phyloP scores from a whole-genome alignment of 148 eudicot species.

The Dysphania ambrosioides region DNA sequence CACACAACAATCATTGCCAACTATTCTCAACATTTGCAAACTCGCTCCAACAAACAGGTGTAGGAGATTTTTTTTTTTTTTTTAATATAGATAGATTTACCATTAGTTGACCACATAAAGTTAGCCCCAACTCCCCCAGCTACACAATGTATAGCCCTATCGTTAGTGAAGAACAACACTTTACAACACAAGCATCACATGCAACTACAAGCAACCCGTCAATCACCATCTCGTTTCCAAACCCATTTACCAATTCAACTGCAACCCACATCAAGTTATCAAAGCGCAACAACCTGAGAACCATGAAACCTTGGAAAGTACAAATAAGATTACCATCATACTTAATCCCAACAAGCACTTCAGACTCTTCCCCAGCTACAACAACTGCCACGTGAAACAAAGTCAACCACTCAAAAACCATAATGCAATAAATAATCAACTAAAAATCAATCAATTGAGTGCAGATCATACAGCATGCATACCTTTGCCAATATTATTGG shows the following conservation, averaged over 20 bases:
- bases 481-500: slow-evolving; percentile 70
- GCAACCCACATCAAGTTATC: not conserved
- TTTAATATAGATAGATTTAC: no score
- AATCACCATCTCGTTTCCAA: not conserved
- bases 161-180: not conserved
- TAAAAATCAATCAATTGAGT: not conserved
- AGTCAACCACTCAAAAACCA: slow-evolving; percentile 14
- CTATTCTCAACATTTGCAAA: no score
- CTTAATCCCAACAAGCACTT: slow-evolving; percentile 71
- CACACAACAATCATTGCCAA: not conserved
- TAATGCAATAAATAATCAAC: not conserved
- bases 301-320: no score
- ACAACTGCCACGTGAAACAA: slow-evolving; percentile 45
- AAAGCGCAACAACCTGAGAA: not conserved
- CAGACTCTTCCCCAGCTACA: slow-evolving; percentile 76
- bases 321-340: slow-evolving; percentile 55
- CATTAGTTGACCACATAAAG: no score
- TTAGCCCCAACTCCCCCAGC: no score
- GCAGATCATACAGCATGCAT: slow-evolving; percentile 15
- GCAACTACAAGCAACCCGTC: not conserved
- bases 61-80: no score
- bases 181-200: not conserved
- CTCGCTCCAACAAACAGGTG: no score
- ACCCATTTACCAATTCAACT: not conserved
- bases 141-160: not conserved